Evolutionary conservation across 31 red algal genomes (phyloP), one percentile per base, ranked within the genome.

Genomic region (Endocladia muricata): DNA sequence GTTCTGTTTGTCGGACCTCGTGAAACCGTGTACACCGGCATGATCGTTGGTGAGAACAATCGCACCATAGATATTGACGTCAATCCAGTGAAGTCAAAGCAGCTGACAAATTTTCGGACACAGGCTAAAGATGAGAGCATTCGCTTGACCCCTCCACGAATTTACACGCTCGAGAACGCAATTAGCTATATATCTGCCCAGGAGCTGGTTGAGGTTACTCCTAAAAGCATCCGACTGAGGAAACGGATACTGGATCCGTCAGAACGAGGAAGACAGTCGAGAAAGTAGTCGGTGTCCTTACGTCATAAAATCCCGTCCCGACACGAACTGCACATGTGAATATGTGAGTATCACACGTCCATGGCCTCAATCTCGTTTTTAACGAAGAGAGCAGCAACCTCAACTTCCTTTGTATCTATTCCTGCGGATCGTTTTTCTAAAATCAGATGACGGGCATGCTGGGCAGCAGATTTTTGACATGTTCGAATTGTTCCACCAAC

Each of bases 101-200:
- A 95, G 68, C 76, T 95, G 32, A 95, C 92, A 43, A 95, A 95
- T 37, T 78, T 95, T 47, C 74, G 92, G 55, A 86, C 92, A 32
- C 76, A 79, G 19, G 52, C 58, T 42, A 90, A 85, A 77, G 92
- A 95, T 78, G 92, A 85, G 31, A 64, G 54, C 0, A 72, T 90
- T 38, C 81, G 82, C 11, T 52, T 95, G 56, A 83, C 40, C 55
- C 92, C 92, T 11, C 81, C 85, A 1, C 67, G 75, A 1, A n/a
- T 67, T n/a, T 81, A 88, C 69, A 69, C 74, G 29, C 68, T 95
- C 25, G 92, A 95, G 68, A 55, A 38, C 1, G 92, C 85, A 3
- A 85, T 95, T n/a, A 81, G 85, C 49, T 86, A 86, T 35, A 61
- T 90, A 4, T 76, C 72, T 28, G 41, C 56, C 2, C 68, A 79